A percentile compares a stretch with the other conserved stretches of the same genome.
Evolutionary conservation across 2,329 filamentous ascomycete genomes (phyloP).

Genomic region (Malbranchea cinnamomea): DNA sequence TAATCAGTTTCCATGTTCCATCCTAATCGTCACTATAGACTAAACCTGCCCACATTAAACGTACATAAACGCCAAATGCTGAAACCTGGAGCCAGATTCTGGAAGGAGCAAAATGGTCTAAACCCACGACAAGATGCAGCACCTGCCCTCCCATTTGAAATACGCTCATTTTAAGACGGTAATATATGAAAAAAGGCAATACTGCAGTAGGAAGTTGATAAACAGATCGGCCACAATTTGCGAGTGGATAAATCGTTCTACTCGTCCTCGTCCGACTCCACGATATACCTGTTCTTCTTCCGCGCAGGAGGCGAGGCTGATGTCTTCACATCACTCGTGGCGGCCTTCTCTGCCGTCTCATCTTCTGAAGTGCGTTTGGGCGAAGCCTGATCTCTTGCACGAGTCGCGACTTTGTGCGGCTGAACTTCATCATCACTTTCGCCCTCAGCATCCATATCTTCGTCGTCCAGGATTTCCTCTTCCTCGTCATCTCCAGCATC

Average conservation of each 20-base stretch:
- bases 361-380: constrained; percentile 11
- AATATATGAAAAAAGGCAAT: not conserved
- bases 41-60: too few relatives aligned
- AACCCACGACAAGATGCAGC: not conserved
- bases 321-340: constrained; percentile 9
- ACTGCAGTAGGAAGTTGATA: not conserved
- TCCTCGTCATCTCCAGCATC: constrained; percentile 29
- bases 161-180: too few relatives aligned
- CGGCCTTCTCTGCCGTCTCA: constrained; percentile 7
- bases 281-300: constrained; percentile 33
- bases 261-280: constrained; percentile 35
- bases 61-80: too few relatives aligned
- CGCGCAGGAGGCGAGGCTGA: constrained; percentile 24
- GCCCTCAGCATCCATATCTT: constrained; percentile 32
- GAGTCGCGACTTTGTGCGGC: constrained; percentile 12
- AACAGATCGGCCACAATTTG: not conserved
- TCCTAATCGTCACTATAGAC: too few relatives aligned
- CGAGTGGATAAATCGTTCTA: constrained; percentile 8
- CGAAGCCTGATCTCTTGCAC: constrained; percentile 16
- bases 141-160: too few relatives aligned
- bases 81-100: too few relatives aligned
- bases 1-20: too few relatives aligned
- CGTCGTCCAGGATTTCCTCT: constrained; percentile 27
- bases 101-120: not conserved
- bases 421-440: constrained; percentile 23